Conservation (phyloP, 805 yeast genomes). For the Yarrowia sp. region DNA sequence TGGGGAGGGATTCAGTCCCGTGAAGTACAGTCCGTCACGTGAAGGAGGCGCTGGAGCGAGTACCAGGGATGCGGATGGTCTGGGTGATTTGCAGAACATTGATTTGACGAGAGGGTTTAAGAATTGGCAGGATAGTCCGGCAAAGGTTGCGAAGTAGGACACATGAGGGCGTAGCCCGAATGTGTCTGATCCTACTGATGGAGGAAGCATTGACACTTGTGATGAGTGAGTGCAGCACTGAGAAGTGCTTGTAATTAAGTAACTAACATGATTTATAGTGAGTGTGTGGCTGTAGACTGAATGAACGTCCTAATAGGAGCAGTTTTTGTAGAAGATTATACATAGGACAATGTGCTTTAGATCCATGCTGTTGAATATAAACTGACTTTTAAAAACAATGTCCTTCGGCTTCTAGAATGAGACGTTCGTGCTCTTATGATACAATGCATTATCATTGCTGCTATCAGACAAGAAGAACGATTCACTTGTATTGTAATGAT, state of each 20-base stretch:
- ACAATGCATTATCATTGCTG: too few species aligned
- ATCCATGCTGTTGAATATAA: too few species aligned
- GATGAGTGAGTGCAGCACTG: too few species aligned
- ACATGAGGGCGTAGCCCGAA: not conserved
- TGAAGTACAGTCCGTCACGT: constrained; percentile 36
- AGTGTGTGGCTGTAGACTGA: not conserved
- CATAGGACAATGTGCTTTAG: too few species aligned
- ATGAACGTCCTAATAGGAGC: not conserved
- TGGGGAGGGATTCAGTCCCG: constrained; percentile 36
- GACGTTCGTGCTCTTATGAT: too few species aligned
- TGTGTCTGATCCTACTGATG: too few species aligned
- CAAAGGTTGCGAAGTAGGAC: constrained; percentile 13
- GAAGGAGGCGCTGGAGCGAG: constrained; percentile 25
- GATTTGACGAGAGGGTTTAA: constrained; percentile 49
- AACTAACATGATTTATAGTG: constrained; percentile 3
- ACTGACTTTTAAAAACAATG: too few species aligned
- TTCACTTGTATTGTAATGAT: too few species aligned
- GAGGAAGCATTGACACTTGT: too few species aligned
- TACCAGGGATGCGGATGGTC: constrained; percentile 29
- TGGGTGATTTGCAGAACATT: constrained; percentile 48
- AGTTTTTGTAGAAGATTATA: not conserved
- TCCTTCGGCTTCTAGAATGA: too few species aligned
- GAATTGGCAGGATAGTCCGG: constrained; percentile 27
- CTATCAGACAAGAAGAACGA: too few species aligned
- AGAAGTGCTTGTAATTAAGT: not conserved